Evolutionary conservation across 441 rosid species (phyloP).

Genomic region (Raphanus hybrid): DNA sequence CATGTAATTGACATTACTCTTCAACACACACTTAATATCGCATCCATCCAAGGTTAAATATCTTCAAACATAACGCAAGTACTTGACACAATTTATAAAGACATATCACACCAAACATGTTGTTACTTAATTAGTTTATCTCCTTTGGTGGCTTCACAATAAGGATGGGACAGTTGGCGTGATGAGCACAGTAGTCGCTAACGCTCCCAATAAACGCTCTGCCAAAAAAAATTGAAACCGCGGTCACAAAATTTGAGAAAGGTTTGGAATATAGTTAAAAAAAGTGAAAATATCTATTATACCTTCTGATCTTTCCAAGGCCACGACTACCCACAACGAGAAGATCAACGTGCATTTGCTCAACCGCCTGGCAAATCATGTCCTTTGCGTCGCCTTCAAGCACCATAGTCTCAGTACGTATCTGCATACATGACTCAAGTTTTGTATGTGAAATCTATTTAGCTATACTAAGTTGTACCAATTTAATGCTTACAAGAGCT

Average conservation of each 20-base stretch:
- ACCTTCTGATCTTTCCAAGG: conserved; percentile 79
- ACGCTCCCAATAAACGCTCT: conserved; percentile 83
- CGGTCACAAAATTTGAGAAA: neutral
- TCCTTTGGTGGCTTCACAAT: conserved; percentile 72
- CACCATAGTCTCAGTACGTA: conserved; percentile 63
- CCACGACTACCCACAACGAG: conserved; percentile 83
- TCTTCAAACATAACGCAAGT: neutral
- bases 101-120: neutral
- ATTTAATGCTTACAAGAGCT: neutral
- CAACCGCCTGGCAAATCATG: conserved; percentile 71
- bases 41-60: neutral
- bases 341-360: conserved; percentile 67
- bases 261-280: neutral
- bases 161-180: conserved; percentile 66
- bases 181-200: conserved; percentile 79
- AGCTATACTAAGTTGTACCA: no score
- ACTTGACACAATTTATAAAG: neutral
- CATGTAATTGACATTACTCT: no score
- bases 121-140: conserved; percentile 19
- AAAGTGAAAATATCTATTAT: neutral
- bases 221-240: conserved; percentile 10
- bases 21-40: neutral
- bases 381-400: conserved; percentile 77
- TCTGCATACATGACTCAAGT: conserved; percentile 39
- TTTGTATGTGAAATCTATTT: neutral